Percentiles rank a stretch among this genome's conserved stretches.
phyloP scores from a whole-genome alignment of 2,329 filamentous ascomycete genomes.

The Neopestalotiopsis clavispora region DNA sequence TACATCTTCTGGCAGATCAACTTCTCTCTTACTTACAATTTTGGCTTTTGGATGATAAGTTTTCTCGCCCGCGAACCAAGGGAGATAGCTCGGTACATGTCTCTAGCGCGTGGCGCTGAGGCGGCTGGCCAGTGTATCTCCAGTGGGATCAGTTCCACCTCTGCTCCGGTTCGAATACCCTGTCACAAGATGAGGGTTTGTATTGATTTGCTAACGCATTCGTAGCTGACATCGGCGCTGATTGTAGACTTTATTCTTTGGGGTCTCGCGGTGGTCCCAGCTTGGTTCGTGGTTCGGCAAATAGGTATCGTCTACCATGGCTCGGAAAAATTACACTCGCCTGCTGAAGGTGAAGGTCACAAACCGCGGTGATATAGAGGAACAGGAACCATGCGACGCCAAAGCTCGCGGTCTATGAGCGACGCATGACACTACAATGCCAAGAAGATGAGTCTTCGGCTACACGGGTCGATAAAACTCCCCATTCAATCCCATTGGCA shows the following conservation, averaged over 20 bases:
- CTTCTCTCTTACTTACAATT: conserved; percentile 37
- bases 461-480: too few species aligned
- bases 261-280: conserved; percentile 29
- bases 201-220: background rate
- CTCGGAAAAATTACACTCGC: conserved; percentile 12
- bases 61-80: conserved; percentile 31
- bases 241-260: conserved; percentile 32
- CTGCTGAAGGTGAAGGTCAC: background rate
- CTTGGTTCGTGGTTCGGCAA: conserved; percentile 30
- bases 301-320: conserved; percentile 25
- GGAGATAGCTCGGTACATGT: conserved; percentile 32
- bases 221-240: conserved; percentile 24
- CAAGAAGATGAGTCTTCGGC: too few species aligned
- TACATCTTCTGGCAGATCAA: conserved; percentile 40
- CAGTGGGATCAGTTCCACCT: conserved; percentile 32
- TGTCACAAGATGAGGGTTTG: background rate
- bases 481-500: too few species aligned
- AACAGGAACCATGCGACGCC: too few species aligned
- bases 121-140: conserved; percentile 33
- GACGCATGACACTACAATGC: too few species aligned
- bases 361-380: background rate
- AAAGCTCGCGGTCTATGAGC: too few species aligned
- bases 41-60: conserved; percentile 39
- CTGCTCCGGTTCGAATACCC: background rate
- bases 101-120: conserved; percentile 31